phyloP scores from a whole-genome alignment of 2,329 filamentous ascomycete genomes.

The Cercospora berteroae region DNA sequence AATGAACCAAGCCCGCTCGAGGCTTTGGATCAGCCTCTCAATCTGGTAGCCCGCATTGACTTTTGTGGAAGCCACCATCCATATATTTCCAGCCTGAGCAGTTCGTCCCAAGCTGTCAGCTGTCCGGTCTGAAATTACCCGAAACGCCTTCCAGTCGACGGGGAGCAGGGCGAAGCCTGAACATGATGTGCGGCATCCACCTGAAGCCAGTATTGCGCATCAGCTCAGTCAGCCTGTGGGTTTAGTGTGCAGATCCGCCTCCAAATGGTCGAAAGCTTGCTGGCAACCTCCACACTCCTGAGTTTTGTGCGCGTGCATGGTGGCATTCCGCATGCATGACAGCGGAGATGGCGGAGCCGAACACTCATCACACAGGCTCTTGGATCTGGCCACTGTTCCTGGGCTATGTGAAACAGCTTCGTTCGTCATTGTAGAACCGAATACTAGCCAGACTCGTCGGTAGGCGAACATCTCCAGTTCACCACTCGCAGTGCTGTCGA shows the following conservation, averaged over 20 bases:
- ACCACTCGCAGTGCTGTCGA: neutral
- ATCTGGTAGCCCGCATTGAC: slow-evolving; percentile 5
- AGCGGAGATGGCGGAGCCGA: slow-evolving; percentile 3
- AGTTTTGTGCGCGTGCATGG: neutral
- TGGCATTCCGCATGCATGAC: neutral
- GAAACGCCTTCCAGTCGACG: neutral
- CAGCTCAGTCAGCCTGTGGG: neutral
- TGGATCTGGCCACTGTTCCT: neutral
- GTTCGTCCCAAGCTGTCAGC: neutral
- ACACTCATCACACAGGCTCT: slow-evolving; percentile 2
- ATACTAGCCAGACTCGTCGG: neutral
- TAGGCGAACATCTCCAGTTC: neutral
- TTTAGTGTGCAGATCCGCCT: slow-evolving; percentile 4
- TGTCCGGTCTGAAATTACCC: neutral
- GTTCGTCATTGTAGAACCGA: neutral
- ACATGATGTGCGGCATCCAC: neutral
- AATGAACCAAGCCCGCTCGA: neutral
- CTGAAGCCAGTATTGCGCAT: neutral
- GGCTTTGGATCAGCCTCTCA: slow-evolving; percentile 17
- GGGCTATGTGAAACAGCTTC: neutral
- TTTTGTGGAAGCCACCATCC: slow-evolving; percentile 5
- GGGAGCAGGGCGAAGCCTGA: neutral
- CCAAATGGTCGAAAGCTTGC: slow-evolving; percentile 1
- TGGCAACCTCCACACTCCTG: slow-evolving; percentile 4
- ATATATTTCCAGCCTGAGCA: slow-evolving; percentile 5